Percentiles rank a stretch among this genome's conserved stretches.
Conservation (phyloP, 148 eudicot genomes). For the Spergularia marina region DNA sequence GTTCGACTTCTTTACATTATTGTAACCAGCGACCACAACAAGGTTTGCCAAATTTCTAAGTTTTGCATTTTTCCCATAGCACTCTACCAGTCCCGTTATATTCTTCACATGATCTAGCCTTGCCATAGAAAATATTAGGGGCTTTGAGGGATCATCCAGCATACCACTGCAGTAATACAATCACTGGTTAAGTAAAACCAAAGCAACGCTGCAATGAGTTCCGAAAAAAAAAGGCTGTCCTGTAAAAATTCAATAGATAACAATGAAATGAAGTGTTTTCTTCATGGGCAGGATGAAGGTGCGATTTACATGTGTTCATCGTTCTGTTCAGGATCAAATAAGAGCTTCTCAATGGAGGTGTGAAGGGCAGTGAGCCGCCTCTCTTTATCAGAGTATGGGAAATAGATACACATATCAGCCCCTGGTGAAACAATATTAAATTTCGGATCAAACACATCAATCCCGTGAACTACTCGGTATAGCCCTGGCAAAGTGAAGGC, state of each 20-base stretch:
- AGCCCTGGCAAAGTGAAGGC: constrained; percentile 88
- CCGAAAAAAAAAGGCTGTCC: no score
- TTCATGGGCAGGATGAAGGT: not conserved
- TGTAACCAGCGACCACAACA: constrained; percentile 83
- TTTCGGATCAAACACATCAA: constrained; percentile 96
- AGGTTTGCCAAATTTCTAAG: constrained; percentile 72
- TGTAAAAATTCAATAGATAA: not conserved
- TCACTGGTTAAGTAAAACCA: constrained; percentile 8
- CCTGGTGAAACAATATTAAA: constrained; percentile 99
- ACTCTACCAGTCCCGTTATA: constrained; percentile 91
- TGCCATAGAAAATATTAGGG: constrained; percentile 93
- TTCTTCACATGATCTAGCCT: constrained; percentile 95
- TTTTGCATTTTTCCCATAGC: constrained; percentile 64
- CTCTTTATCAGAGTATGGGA: constrained; percentile 65
- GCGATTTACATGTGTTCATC: constrained; percentile 70
- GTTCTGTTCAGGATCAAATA: constrained; percentile 74
- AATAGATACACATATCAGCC: constrained; percentile 82
- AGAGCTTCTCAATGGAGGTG: constrained; percentile 62
- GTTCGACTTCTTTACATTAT: constrained; percentile 76
- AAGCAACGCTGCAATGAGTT: not conserved
- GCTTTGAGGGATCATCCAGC: constrained; percentile 75
- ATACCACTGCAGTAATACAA: constrained; percentile 56
- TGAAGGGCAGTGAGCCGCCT: constrained; percentile 75
- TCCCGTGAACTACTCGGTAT: constrained; percentile 93
- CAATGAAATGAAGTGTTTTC: not conserved